These are phyloP conservation scores for Claviceps capensis DNA, from an alignment of 2,329 filamentous ascomycete species.

Conservation along the genomic window DNA sequence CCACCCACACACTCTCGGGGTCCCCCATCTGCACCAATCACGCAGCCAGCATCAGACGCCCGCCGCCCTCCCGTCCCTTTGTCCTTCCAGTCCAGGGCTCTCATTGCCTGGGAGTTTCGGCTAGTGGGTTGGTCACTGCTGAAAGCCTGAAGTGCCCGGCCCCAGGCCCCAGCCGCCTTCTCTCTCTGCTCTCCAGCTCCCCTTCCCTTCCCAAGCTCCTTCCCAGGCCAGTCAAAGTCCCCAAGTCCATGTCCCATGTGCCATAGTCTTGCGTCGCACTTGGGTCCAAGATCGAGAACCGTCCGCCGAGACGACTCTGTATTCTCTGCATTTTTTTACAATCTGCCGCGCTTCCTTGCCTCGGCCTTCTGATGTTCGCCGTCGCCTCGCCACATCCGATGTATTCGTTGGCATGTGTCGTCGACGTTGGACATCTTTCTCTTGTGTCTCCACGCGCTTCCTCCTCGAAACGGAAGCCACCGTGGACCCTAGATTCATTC, in stretches of 20 bases:
- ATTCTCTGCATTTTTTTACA: background rate
- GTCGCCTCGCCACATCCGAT: background rate
- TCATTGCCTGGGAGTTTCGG: background rate
- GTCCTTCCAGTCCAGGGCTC: too few relatives aligned
- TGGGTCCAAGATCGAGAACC: background rate
- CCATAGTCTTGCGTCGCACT: background rate
- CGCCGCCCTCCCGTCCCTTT: background rate
- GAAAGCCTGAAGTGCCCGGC: background rate
- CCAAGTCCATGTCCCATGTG: too few relatives aligned
- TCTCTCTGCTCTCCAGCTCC: background rate
- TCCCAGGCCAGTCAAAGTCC: background rate
- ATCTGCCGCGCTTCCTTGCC: background rate
- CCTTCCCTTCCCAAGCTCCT: background rate
- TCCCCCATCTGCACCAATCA: background rate
- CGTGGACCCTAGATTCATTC: slow-evolving; percentile 5
- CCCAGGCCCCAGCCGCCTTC: background rate
- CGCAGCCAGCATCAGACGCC: background rate
- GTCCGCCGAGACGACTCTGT: background rate
- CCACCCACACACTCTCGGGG: background rate
- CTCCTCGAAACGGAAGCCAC: slow-evolving; percentile 7
- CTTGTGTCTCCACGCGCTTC: slow-evolving; percentile 5
- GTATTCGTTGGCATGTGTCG: background rate
- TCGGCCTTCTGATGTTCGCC: background rate
- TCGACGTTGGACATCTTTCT: background rate
- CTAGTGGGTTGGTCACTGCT: background rate